Base-by-base conservation (phyloP, 352 stramenopile genomes). In the Blastocystis hominis region DNA sequence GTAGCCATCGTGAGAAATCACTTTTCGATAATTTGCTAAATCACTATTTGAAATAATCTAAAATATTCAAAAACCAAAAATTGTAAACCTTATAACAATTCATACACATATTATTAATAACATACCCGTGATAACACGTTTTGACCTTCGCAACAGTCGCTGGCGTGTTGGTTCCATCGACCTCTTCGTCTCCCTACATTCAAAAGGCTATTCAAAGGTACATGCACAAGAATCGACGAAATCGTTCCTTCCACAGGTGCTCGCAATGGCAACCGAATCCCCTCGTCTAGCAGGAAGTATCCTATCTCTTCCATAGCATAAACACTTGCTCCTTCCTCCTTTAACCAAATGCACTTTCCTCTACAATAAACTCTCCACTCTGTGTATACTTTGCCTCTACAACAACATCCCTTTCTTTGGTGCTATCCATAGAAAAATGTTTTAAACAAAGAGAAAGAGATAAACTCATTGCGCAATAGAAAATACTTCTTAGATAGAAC, bases 381-480 rank as follows among this genome's bases (percentile, higher is more conserved):
- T 24, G 24, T 10, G 20, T 17, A 9, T 63, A 84, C 72, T 69
- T 84, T 30, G 34, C 38, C 24, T 68, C 55, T 20, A 64, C 54
- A 2, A 50, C 30, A 47, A 84, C 36, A 53, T 42, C 34, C 13
- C 44, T 44, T 66, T 84, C 47, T 64, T 61, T 56, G 38, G 66
- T 53, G 38, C 34, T 66, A 15, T 84, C 44, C 72, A 84, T 84
- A 40, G 6, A 64, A 42, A 7, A 63, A 80, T 3, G 13, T 42
- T 63, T 80, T 44, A 13, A 84, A 84, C 46, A 84, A 84, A 84
- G 50, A 84, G 9, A 4, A 13, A 10, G 50, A 64, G 50, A 64
- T 84, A 78, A 78, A 30, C 55, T 84, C 72, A 84, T 42, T 68
- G 72, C 72, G 72, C 72, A 64, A 84, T 30, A 66, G n/a, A 13